Base-by-base conservation (phyloP, 2,329 filamentous ascomycete genomes). In the Purpureocillium lavendulum region DNA sequence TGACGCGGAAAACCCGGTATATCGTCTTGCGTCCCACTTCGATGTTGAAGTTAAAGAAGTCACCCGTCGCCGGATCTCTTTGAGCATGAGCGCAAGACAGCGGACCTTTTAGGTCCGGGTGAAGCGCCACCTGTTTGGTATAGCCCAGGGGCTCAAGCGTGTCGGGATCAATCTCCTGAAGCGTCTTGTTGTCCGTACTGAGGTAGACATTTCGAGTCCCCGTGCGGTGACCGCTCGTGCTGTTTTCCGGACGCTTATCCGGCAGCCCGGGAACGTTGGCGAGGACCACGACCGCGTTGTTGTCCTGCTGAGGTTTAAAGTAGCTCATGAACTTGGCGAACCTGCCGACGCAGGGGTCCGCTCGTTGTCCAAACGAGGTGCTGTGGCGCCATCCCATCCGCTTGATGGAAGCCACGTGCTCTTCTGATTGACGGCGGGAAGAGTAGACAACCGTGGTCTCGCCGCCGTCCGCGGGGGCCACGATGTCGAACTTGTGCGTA, bases 11-110 rank as follows among this genome's bases (percentile, higher is more conserved):
- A 13, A 92, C 54, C 13, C 82, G 77, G 54, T 90, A 92, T 0
- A 69, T 76, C 1, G 75, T 58, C 0, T 53, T 55, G 0, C 56
- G 59, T 0, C 78, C 80, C 14, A 85, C 56, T 0, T 78, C 70
- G n/a, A 89, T 72, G 52, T 94, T 94, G 62, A 77, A 90, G 60
- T 92, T 94, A 69, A 77, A 90, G 7, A 85, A 54, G 46, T 92
- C 85, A 7, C 87, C 86, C 0, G 80, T 88, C 0, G 62, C 58
- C 0, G 82, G 83, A 54, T 92, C 85, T 1, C 75, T 72, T 40
- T 82, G 78, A 0, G 82, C 77, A 55, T 94, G 87, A 0, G 87
- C 76, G 30, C 75, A 81, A 2, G 82, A 81, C 12, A 85, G 55
- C 1, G 71, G 74, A 0, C 87, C 87, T 11, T 66, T 75, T 11